Evolutionary conservation across 139 green algal genomes (phyloP), one percentile per base, ranked within the genome.

Genomic region (Tetradesmus obliquus): DNA sequence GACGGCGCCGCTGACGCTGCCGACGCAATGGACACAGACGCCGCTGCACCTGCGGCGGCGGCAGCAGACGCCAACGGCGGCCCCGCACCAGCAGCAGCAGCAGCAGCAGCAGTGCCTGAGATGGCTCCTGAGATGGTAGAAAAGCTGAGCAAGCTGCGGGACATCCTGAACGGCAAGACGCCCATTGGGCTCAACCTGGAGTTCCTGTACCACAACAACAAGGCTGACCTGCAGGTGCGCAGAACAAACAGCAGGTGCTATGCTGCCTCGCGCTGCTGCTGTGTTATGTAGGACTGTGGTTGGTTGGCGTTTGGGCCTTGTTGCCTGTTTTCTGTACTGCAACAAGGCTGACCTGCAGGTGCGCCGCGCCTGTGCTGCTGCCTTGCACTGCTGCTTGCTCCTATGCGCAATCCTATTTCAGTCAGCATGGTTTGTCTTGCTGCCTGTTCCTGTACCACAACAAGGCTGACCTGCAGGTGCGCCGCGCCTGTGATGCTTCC

Each of bases 161-260:
- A 94, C 74, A 97, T 99, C 66, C 88, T 99, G 71, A 97, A 95
- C 0, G 98, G 98, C 69, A 95, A 96, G 51, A 95, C 95, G 17
- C 96, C 98, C 69, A 98, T 99, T 85, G 93, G 95, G 54, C 95
- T 99, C 60, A 95, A 98, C 92, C 96, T 99, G 62, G 96, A 99
- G 94, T 99, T 99, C 94, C 93, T 99, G 89, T 98, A 98, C 92
- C 90, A 72, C 51, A 82, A 93, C 66, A 94, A 93, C 91, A 72
- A 93, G 53, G 91, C 96, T 32, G 96, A 98, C 94, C 55, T 92
- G 83, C 83, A 94, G 93, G 94, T 95, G 82, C 1, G 88, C 51
- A 51, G 12, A 55, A 32, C 32, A 22, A 74, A 1, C 15, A 8
- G 74, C 74, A 53, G 79, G n/a, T 60, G 10, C 5, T 20, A 57